Evolutionary conservation across 345 rosid species (phyloP), one percentile per base, ranked within the genome.

Genomic region (Gossypium stocksii): DNA sequence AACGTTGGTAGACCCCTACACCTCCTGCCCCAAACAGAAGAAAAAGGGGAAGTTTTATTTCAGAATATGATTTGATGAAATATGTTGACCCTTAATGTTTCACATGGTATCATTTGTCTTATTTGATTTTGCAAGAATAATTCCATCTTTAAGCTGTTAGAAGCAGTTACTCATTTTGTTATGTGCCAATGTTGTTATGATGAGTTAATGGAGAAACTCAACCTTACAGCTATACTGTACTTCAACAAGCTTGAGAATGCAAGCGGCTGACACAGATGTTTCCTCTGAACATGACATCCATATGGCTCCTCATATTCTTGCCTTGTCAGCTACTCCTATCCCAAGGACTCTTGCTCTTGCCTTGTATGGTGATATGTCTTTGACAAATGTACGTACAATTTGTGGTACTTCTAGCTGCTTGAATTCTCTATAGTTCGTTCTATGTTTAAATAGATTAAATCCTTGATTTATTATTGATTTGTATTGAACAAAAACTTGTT

Each of bases 231-330:
- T 95, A 66, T 91, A 80, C 79, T 69, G 75, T 65, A 80, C 80
- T 81, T 81, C 90, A 14, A 17, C 78, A 78, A 83, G 78, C 82
- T 90, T 90, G 70, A 87, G 77, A 81, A 43, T 68, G 44, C 80
- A 72, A 63, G 80, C 68, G 66, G 71, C 73, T 63, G 70, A 76
- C 59, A 74, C 75, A 15, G 86, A 86, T 70, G 83, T 73, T 38
- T 75, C 87, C 63, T 79, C 89, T 58, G 81, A 85, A 73, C 74
- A 74, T 79, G 90, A 87, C 79, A 82, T 71, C 73, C 45, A 74
- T 74, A 95, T 95, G 98, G 98, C 99, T 74, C 99, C 98, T 29
- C 98, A 95, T 82, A 85, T 95, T 80, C 97, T 95, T 73, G 97
- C 97, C 43, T 83, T 95, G 94, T 90, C 98, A 70, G 98, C 98